phyloP scores from a whole-genome alignment of 208 protist species.

The Leishmania gerbilli region DNA sequence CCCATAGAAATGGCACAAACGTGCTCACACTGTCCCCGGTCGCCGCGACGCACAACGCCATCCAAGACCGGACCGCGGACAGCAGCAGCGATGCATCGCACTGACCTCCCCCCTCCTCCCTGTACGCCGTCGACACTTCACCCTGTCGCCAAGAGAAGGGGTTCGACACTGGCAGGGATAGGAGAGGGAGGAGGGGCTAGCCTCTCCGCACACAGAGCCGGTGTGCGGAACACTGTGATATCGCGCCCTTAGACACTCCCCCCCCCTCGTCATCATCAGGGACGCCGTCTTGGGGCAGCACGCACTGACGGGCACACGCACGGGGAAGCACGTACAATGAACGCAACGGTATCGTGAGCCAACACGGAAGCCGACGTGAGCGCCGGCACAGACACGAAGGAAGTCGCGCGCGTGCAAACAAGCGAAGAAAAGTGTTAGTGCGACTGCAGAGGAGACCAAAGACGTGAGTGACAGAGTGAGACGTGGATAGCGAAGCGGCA shows the following conservation, averaged over 20 bases:
- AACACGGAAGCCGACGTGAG: background rate
- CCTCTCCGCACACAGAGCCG: no score
- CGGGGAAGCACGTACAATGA: background rate
- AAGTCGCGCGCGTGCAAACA: background rate
- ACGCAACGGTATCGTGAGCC: background rate
- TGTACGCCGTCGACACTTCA: background rate
- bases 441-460: background rate
- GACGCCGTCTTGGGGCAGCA: background rate
- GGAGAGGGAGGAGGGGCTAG: background rate
- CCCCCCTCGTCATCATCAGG: background rate
- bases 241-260: no score
- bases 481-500: background rate
- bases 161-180: background rate
- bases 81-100: background rate
- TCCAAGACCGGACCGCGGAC: background rate
- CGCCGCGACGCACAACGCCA: background rate
- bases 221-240: background rate
- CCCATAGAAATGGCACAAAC: background rate
- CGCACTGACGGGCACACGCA: background rate
- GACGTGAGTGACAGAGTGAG: background rate
- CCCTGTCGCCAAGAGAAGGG: background rate
- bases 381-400: no score
- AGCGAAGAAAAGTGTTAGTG: background rate
- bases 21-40: background rate
- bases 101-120: background rate